Evolutionary conservation across 495 filamentous ascomycete species (phyloP).

Genomic region (Hamigera avellanea): DNA sequence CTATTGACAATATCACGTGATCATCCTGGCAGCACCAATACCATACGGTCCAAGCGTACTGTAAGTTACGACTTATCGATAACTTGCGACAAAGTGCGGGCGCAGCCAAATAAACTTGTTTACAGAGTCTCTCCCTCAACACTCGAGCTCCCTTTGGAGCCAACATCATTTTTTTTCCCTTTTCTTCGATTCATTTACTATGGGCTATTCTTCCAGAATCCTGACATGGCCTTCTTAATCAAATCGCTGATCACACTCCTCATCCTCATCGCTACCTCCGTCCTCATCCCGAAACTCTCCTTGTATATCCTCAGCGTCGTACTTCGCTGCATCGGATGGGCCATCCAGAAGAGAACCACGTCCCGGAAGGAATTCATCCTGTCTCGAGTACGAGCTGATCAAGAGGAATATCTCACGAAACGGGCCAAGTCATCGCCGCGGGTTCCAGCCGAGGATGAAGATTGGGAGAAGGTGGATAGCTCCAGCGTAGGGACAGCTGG

Average conservation of each 20-base stretch:
- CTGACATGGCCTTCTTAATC: constrained; percentile 26
- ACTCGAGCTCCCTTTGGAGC: constrained; percentile 3
- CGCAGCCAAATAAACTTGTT: too few species aligned
- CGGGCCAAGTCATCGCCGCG: constrained; percentile 20
- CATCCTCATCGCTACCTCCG: constrained; percentile 21
- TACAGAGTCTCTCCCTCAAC: too few species aligned
- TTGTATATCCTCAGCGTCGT: constrained; percentile 23
- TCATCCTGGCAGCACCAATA: too few species aligned
- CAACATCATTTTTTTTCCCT: neutral
- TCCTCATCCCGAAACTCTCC: constrained; percentile 27
- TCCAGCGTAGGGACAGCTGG: constrained; percentile 36
- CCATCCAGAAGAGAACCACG: constrained; percentile 53
- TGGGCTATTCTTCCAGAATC: constrained; percentile 1
- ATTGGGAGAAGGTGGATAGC: constrained; percentile 65
- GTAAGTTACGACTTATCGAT: too few species aligned
- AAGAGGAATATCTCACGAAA: constrained; percentile 37
- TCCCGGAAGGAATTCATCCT: constrained; percentile 52
- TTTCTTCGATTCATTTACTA: neutral
- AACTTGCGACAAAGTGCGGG: too few species aligned
- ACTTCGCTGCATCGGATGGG: constrained; percentile 46
- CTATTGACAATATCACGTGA: too few species aligned
- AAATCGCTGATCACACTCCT: constrained; percentile 23
- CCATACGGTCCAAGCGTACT: too few species aligned
- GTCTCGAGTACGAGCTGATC: constrained; percentile 45
- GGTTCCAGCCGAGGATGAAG: constrained; percentile 43